Percentiles rank a stretch among this genome's conserved stretches.
phyloP scores from a whole-genome alignment of 257 asterid species.

The Petunia axillaris region DNA sequence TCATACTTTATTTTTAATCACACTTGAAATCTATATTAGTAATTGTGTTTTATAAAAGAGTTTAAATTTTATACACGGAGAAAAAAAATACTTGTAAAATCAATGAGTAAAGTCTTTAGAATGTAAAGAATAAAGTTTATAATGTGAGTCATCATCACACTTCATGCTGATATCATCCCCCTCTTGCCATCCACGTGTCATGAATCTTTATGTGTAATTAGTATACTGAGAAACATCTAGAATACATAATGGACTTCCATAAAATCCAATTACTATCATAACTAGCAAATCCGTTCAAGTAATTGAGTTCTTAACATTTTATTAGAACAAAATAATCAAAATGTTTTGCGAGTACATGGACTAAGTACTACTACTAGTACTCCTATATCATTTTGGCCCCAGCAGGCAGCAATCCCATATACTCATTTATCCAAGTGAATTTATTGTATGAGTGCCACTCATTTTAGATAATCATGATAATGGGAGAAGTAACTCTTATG shows the following conservation, averaged over 20 bases:
- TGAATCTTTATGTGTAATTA: background rate
- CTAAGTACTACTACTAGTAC: background rate
- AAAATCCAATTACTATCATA: slow-evolving; percentile 33
- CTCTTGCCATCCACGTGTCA: slow-evolving; percentile 39
- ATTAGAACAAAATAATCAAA: background rate
- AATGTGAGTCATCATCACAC: slow-evolving; percentile 47
- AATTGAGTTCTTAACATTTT: slow-evolving; percentile 6
- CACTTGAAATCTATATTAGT: too few species aligned
- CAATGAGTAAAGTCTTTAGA: background rate
- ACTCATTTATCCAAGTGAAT: slow-evolving; percentile 16
- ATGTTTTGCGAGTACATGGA: background rate
- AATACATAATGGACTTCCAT: slow-evolving; percentile 24
- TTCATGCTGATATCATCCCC: slow-evolving; percentile 51
- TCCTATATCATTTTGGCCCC: slow-evolving; percentile 14
- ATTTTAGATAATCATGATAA: slow-evolving; percentile 36
- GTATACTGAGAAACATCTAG: too few species aligned
- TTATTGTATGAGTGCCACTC: slow-evolving; percentile 34
- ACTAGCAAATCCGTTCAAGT: slow-evolving; percentile 23
- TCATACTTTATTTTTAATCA: too few species aligned
- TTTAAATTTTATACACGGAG: too few species aligned
- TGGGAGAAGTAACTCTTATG: slow-evolving; percentile 12
- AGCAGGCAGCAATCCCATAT: background rate
- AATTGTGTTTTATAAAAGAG: too few species aligned
- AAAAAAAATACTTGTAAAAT: too few species aligned
- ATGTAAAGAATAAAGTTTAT: background rate